phyloP scores from a whole-genome alignment of 805 yeast species.

The Metschnikowia anglica region DNA sequence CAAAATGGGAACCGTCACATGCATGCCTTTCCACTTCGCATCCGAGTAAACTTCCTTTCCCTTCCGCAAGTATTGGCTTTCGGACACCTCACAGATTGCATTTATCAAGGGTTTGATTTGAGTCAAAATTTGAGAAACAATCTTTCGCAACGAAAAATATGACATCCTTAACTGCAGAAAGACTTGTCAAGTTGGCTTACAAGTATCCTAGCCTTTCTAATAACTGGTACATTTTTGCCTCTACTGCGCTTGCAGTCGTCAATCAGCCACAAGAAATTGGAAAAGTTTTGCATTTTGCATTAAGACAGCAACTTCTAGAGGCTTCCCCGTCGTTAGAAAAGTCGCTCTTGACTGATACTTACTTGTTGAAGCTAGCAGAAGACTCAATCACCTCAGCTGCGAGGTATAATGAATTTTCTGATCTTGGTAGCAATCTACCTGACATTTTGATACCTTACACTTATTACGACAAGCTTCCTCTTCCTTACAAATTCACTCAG shows the following conservation, averaged over 20 bases:
- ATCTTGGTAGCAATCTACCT: conserved; percentile 44
- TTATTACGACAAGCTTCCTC: conserved; percentile 39
- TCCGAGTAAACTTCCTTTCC: background rate
- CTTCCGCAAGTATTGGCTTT: too few species aligned
- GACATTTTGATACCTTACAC: conserved; percentile 42
- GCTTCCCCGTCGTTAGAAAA: conserved; percentile 22
- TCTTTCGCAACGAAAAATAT: background rate
- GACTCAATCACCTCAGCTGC: conserved; percentile 41
- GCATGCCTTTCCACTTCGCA: background rate
- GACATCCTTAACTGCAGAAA: conserved; percentile 48
- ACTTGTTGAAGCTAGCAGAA: conserved; percentile 36
- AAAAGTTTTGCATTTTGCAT: conserved; percentile 66
- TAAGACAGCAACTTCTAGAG: conserved; percentile 44
- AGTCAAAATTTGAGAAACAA: background rate
- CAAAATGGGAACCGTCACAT: background rate
- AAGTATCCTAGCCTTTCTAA: conserved; percentile 53
- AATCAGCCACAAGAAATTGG: conserved; percentile 84
- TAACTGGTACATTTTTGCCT: conserved; percentile 77
- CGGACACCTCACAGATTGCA: background rate
- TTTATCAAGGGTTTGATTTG: too few species aligned
- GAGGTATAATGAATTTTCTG: conserved; percentile 37
- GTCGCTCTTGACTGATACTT: conserved; percentile 33
- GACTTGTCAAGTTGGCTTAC: conserved; percentile 53
- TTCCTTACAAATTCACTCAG: conserved; percentile 33
- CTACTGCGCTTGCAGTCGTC: conserved; percentile 77